phyloP scores from a whole-genome alignment of 2,329 filamentous ascomycete genomes.

The Chlorencoelia australis region DNA sequence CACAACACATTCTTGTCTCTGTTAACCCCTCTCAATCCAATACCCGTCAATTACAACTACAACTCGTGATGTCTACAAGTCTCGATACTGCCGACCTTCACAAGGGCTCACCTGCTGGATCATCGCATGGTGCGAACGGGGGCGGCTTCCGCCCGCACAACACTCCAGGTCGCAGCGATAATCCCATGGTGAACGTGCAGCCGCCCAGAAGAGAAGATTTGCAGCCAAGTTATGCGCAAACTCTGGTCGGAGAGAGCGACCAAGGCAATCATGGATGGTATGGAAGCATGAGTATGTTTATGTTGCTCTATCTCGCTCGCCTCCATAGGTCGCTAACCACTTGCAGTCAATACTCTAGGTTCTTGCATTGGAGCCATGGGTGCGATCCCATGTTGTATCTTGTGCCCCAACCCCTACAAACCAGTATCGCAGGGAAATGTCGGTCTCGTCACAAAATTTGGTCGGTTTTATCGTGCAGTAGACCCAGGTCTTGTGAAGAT shows the following conservation, averaged over 20 bases:
- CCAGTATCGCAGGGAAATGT: conserved; percentile 87
- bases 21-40: no score
- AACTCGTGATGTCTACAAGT: no score
- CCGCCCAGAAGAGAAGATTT: conserved; percentile 76
- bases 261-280: conserved; percentile 81
- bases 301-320: neutral
- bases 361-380: conserved; percentile 66
- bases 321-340: neutral
- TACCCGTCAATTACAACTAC: no score
- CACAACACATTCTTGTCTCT: no score
- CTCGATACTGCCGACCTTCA: no score
- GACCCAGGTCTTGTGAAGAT: conserved; percentile 96
- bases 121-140: no score
- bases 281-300: conserved; percentile 65
- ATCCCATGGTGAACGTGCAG: conserved; percentile 57
- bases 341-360: conserved; percentile 62
- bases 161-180: conserved; percentile 19
- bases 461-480: conserved; percentile 86
- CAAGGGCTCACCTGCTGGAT: no score
- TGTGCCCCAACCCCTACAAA: conserved; percentile 94
- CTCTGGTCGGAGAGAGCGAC: conserved; percentile 49
- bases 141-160: conserved; percentile 13
- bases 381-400: conserved; percentile 81
- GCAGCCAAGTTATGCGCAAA: conserved; percentile 58
- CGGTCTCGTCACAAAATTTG: conserved; percentile 91